Conservation (phyloP, 2,329 filamentous ascomycete species). For the Kalaharituber pfeilii region DNA sequence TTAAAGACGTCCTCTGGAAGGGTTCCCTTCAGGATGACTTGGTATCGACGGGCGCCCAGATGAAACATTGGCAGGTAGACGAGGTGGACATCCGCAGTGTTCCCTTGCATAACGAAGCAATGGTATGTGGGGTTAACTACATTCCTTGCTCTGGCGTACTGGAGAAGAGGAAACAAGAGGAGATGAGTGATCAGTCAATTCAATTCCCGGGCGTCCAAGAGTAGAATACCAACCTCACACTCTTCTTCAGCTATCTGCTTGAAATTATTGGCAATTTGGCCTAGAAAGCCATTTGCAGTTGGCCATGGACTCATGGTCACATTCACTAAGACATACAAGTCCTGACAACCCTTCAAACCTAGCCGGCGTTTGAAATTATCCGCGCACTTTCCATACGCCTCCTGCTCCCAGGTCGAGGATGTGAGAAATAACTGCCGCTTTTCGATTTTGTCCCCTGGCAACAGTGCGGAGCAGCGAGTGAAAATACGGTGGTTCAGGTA, state of each 20-base stretch:
- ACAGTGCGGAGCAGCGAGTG: slow-evolving; percentile 30
- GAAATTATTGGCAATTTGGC: slow-evolving; percentile 26
- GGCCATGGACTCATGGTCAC: slow-evolving; percentile 35
- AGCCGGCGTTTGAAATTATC: slow-evolving; percentile 30
- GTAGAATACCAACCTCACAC: too few relatives aligned
- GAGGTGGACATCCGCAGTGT: neutral
- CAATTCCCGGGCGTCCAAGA: too few relatives aligned
- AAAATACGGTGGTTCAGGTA: slow-evolving; percentile 33
- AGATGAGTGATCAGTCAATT: too few relatives aligned
- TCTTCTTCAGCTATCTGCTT: slow-evolving; percentile 23
- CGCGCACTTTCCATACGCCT: slow-evolving; percentile 30
- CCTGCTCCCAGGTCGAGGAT: slow-evolving; percentile 29
- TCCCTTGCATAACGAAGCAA: neutral
- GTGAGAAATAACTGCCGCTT: slow-evolving; percentile 32
- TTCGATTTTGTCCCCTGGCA: slow-evolving; percentile 28
- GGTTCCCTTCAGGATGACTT: neutral
- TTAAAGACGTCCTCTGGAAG: neutral
- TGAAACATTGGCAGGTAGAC: neutral
- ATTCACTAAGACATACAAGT: slow-evolving; percentile 33
- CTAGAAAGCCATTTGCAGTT: slow-evolving; percentile 29
- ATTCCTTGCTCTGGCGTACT: too few relatives aligned
- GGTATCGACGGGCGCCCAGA: neutral
- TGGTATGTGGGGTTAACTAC: neutral
- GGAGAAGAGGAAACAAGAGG: too few relatives aligned
- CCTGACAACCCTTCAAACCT: slow-evolving; percentile 25